Percentiles rank a stretch among this genome's conserved stretches.
Evolutionary conservation across 257 asterid genomes (phyloP).

Genomic region (Cruciata laevipes): DNA sequence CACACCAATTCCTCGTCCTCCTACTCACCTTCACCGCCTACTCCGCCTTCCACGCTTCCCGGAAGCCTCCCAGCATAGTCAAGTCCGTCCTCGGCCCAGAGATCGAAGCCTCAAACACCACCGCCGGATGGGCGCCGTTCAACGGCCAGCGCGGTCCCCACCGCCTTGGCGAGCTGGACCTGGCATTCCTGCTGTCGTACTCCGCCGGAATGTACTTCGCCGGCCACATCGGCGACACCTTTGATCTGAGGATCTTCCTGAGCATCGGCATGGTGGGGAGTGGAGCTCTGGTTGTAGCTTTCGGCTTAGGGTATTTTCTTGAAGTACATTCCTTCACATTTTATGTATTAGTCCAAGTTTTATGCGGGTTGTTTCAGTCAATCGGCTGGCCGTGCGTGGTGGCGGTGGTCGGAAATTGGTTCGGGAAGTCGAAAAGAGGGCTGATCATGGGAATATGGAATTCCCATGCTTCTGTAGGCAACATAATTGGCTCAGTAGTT

Average conservation of each 20-base stretch:
- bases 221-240: slow-evolving; percentile 74
- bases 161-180: slow-evolving; percentile 95
- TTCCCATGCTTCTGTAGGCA: slow-evolving; percentile 85
- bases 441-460: slow-evolving; percentile 88
- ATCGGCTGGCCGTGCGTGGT: slow-evolving; percentile 97
- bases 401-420: slow-evolving; percentile 90
- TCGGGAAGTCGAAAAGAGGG: slow-evolving; percentile 76
- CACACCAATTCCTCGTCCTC: slow-evolving; percentile 59
- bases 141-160: slow-evolving; percentile 72
- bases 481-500: slow-evolving; percentile 71
- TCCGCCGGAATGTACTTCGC: slow-evolving; percentile 81
- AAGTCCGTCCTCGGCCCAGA: slow-evolving; percentile 74
- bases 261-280: slow-evolving; percentile 85
- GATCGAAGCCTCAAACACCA: slow-evolving; percentile 27
- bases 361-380: slow-evolving; percentile 88
- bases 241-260: slow-evolving; percentile 69
- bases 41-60: slow-evolving; percentile 88
- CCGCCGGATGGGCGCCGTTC: slow-evolving; percentile 82
- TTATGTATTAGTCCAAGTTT: slow-evolving; percentile 54
- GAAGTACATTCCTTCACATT: slow-evolving; percentile 56
- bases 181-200: slow-evolving; percentile 64
- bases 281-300: slow-evolving; percentile 52
- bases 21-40: slow-evolving; percentile 71
- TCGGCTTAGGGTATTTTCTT: slow-evolving; percentile 77
- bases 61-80: slow-evolving; percentile 97